Base-by-base conservation (phyloP, 768 basidiomycete genomes). In the Udeniomyces megalosporus region DNA sequence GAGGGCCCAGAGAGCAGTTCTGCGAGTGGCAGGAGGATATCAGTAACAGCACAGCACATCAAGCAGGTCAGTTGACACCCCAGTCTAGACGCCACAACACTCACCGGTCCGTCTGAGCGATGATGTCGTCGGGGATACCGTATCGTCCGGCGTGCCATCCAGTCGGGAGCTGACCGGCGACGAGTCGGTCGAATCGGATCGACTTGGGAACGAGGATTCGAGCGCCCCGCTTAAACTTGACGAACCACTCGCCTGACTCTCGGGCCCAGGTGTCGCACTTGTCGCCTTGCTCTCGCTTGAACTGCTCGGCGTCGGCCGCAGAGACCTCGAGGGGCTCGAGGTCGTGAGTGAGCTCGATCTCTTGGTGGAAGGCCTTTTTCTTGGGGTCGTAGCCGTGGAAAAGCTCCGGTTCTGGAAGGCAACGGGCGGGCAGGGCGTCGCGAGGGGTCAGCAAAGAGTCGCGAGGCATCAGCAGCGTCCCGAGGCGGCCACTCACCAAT, bases 141-240 rank as follows among this genome's bases (percentile, higher is more conserved):
- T 93, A 99, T 59, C 91, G 86, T 35, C 86, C 85, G 62, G 93
- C 92, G 68, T 90, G 78, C 93, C 95, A 99, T 17, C 95, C 95
- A 26, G 92, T 95, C 3, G 95, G 95, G 60, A 99, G 79, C 74
- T 97, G 95, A 50, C 91, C 93, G 51, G 88, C 92, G 52, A 97
- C 95, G 47, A 86, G 81, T 53, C 93, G 87, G 71, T 83, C 88
- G 80, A 97, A 97, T 68, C 80, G 81, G 81, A 96, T 84, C 2
- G 93, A 86, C 76, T 99, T 99, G 54, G 95, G 93, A 47, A 97
- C 83, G 67, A 84, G 79, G 65, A 99, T 78, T 49, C 88, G 84
- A 12, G 95, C 91, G 55, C 95, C 95, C 76, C 88, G 93, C 84
- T 97, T 97, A 79, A 97, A 84, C 76, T 96, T 95, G 72, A 91